Percentiles rank a stretch among this genome's conserved stretches.
These are phyloP conservation scores for Salmacisia buchloeana DNA, from an alignment of 1,284 basidiomycete genomes.

Conservation along the genomic window DNA sequence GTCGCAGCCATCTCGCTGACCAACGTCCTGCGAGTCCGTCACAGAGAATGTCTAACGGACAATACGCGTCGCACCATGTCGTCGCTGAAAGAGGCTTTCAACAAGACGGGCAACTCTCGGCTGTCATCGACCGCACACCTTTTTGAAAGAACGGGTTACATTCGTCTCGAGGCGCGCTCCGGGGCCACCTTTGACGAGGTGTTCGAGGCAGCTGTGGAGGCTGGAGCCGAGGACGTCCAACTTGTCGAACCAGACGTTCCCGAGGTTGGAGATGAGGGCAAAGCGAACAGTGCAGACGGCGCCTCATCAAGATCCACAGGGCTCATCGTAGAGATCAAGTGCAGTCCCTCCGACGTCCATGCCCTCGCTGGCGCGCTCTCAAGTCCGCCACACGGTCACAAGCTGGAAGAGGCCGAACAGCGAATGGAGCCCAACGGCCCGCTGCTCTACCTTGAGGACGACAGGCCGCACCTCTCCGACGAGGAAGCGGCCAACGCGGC, in stretches of 20 bases:
- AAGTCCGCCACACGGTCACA: constrained; percentile 4
- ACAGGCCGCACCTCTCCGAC: neutral
- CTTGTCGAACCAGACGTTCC: neutral
- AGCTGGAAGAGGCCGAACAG: constrained; percentile 9
- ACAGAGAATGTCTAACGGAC: constrained; percentile 19
- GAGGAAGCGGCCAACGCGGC: constrained; percentile 5
- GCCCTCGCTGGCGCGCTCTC: constrained; percentile 5
- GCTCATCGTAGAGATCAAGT: constrained; percentile 6
- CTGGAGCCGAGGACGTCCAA: constrained; percentile 12
- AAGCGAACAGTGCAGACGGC: neutral
- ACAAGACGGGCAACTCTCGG: constrained; percentile 14
- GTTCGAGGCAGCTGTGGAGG: constrained; percentile 14
- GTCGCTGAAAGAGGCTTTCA: constrained; percentile 17
- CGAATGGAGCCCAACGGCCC: constrained; percentile 10
- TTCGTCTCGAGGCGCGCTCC: constrained; percentile 6
- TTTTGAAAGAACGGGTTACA: constrained; percentile 13
- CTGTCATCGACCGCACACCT: constrained; percentile 17
- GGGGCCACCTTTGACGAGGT: constrained; percentile 14
- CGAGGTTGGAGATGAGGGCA: neutral
- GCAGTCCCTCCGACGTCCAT: constrained; percentile 12
- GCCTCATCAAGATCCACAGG: neutral
- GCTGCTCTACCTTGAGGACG: constrained; percentile 7
- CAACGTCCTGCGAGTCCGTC: neutral
- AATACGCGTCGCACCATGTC: constrained; percentile 14
- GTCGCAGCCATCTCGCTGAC: neutral